phyloP scores from a whole-genome alignment of 345 rosid species.

The Populus nigra region DNA sequence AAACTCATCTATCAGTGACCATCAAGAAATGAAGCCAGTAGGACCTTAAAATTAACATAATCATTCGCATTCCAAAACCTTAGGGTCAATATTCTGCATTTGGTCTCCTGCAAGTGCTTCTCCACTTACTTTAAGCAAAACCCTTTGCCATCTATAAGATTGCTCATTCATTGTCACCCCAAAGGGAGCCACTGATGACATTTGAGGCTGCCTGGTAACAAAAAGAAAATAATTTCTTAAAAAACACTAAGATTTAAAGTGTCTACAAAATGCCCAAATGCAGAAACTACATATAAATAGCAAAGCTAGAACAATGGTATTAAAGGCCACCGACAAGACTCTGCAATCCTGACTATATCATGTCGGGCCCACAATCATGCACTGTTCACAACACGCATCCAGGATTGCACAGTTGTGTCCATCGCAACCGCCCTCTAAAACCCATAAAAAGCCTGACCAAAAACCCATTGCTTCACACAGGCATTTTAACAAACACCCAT shows the following conservation, averaged over 20 bases:
- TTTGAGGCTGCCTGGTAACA: slow-evolving; percentile 49
- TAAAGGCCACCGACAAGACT: too few relatives aligned
- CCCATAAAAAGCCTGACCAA: neutral
- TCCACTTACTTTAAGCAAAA: slow-evolving; percentile 93
- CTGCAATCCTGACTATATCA: too few relatives aligned
- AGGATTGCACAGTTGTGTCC: neutral
- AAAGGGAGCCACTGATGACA: slow-evolving; percentile 51
- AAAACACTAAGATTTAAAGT: neutral
- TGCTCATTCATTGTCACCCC: slow-evolving; percentile 48
- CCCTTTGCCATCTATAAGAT: slow-evolving; percentile 82
- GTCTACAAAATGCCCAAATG: neutral
- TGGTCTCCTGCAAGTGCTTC: slow-evolving; percentile 97
- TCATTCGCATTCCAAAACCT: slow-evolving; percentile 42
- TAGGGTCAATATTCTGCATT: slow-evolving; percentile 77
- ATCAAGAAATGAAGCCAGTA: neutral
- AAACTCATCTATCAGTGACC: slow-evolving; percentile 17
- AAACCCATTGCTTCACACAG: slow-evolving; percentile 21
- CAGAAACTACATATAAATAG: too few relatives aligned
- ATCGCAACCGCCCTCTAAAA: neutral
- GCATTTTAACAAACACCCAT: slow-evolving; percentile 44
- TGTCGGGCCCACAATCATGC: too few relatives aligned
- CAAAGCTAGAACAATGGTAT: too few relatives aligned
- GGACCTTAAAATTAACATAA: neutral
- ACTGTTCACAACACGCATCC: neutral
- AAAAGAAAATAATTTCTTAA: slow-evolving; percentile 12